Base-by-base conservation (phyloP, 2,329 filamentous ascomycete species). In the Westerdykella ornata region DNA sequence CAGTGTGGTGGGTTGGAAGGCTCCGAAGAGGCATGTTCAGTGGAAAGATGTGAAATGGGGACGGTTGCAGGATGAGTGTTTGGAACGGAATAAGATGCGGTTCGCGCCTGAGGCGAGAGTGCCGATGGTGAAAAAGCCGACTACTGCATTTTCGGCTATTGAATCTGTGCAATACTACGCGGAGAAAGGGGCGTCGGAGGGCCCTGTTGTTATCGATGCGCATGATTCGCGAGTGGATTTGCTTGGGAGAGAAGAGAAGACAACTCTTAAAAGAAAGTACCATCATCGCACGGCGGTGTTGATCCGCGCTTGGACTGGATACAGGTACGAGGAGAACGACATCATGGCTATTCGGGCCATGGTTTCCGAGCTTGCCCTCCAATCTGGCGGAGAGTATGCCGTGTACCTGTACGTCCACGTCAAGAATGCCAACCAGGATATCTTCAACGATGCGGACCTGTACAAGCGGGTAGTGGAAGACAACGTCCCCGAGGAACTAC, bases 31-130 rank as follows among this genome's bases (percentile, higher is more conserved):
- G 9, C 52, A 60, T 2, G 63, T 78, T 6, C 68, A 80, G 16
- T 88, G 84, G 81, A 70, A 76, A 19, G 68, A 71, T 18, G 75
- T 88, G 22, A 74, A 78, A 47, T 92, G 86, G 86, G 82, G 82
- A 12, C 66, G 75, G 22, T 68, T 90, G 14, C 85, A 90, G 59
- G 69, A 78, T 38, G 66, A 75, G 19, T 92, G 86, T 56, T 61
- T 81, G 1, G 65, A 75, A 48, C 73, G 70, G 50, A 94, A 94
- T 64, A 71, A 75, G 43, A 75, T 76, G 29, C 78, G 87, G 15
- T 92, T 57, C 45, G 53, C 54, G 5, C 62, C 62, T 1, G 52
- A 54, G 17, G 67, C 68, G 72, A 60, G 71, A 69, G 51, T 60
- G 11, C 46, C 50, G 9, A 51, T 52, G 13, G 51, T 54, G n/a